Evolutionary conservation across 1,284 basidiomycete genomes (phyloP), one percentile per base, ranked within the genome.

Genomic region (Amylostereum areolatum): DNA sequence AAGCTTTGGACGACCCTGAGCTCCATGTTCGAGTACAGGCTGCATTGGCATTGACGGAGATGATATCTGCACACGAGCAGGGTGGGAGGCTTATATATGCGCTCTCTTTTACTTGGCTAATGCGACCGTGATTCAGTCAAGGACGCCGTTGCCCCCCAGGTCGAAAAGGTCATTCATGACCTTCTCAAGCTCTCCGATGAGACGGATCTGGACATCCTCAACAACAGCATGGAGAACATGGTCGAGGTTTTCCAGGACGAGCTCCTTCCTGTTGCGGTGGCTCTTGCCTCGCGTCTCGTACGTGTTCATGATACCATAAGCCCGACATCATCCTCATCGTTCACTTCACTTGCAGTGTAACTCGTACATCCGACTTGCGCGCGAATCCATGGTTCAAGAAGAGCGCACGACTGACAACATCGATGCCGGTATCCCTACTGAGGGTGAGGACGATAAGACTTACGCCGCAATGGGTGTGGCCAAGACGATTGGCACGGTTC

Each of bases 121-220:
- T 24, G 24, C 28, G 31, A 7, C 30, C 4, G 35, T 29, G 48
- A 5, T 85, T 32, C 62, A 83, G 89, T 95, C 48, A 81, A 81
- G 57, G 73, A 66, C 4, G 82, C 82, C 7, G 83, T 95, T 51
- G 78, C 83, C 5, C 85, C 89, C 12, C 83, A 88, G 61, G 86
- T 94, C 34, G 89, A 85, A 39, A 88, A 92, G 61, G 84, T 96
- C 58, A 85, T 96, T 57, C 90, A 93, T 70, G 91, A 91, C 62
- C 72, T 95, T 27, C 76, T 95, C 55, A 92, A 92, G 66, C 74
- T 96, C 35, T 85, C 88, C 5, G 89, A 94, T 62, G 90, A 94
- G 66, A 92, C 90, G 33, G 93, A 96, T 62, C 71, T 96, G 33
- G 92, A 96, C 64, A 78, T 91, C 42, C 72, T 96, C 45, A 92